These are phyloP conservation scores for Mycosarcoma mackinlayi DNA, from an alignment of 1,284 basidiomycete species.

Conservation along the genomic window DNA sequence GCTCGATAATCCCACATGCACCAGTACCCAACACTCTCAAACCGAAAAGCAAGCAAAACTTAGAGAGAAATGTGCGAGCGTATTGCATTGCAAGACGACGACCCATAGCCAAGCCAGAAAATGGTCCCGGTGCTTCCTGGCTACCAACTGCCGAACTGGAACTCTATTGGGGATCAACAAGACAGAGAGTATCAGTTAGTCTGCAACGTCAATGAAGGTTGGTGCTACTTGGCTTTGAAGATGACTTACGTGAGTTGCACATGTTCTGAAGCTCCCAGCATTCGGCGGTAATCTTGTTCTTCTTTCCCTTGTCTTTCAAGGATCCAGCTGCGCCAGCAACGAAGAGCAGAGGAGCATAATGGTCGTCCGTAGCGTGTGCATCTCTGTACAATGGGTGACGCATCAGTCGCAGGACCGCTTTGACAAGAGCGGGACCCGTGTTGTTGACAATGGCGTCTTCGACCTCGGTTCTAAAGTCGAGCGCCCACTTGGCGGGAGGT, in stretches of 20 bases:
- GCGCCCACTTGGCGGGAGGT: constrained; percentile 57
- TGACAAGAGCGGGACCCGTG: constrained; percentile 41
- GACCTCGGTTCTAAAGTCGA: constrained; percentile 57
- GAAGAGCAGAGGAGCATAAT: constrained; percentile 54
- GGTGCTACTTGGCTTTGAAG: too few species aligned
- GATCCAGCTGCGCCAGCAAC: constrained; percentile 56
- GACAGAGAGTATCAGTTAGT: background rate
- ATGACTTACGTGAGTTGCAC: constrained; percentile 45
- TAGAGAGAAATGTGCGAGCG: too few species aligned
- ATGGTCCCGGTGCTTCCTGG: too few species aligned
- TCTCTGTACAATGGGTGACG: constrained; percentile 56
- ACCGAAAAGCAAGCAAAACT: too few species aligned
- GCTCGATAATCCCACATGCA: too few species aligned
- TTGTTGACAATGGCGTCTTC: constrained; percentile 51
- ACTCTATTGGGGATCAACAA: constrained; percentile 6
- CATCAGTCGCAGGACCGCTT: constrained; percentile 55
- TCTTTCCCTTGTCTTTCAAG: constrained; percentile 41
- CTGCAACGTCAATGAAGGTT: too few species aligned
- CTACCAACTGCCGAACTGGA: constrained; percentile 27
- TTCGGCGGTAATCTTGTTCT: constrained; percentile 57
- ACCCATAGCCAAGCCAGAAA: too few species aligned
- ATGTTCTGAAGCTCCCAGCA: constrained; percentile 61
- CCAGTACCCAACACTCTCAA: too few species aligned
- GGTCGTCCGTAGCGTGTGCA: constrained; percentile 62
- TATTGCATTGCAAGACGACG: too few species aligned